Base-by-base conservation (phyloP, 2,329 filamentous ascomycete genomes). In the Niveomyces coronatus region DNA sequence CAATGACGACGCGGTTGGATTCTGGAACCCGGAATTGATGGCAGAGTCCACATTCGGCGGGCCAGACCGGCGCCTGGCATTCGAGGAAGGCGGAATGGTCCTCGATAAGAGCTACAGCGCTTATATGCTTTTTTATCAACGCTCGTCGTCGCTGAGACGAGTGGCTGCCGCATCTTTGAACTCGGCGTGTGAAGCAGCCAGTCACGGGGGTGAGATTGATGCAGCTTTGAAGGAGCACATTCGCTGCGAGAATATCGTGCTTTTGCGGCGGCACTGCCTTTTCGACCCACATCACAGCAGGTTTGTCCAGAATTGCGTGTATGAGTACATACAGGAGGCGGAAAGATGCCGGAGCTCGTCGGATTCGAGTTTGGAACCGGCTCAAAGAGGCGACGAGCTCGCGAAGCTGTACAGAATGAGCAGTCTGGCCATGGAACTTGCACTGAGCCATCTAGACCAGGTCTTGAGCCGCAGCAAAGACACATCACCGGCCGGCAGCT, bases 81-180 rank as follows among this genome's bases (percentile, higher is more conserved):
- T 67, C 50, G 62, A 71, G 43, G 52, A 49, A 35, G 59, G 64
- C 49, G 62, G 63, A 43, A 54, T 67, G 14, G 47, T 65, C 0
- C 76, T 71, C 46, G 74, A 79, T 49, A 89, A 88, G 58, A 72
- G 74, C 4, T 81, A 81, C 66, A 96, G 86, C 55, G 91, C 89
- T 10, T 98, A 98, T 58, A 96, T 98, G 85, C 71, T 98, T 8
- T 96, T 98, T 58, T 98, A 98, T 56, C 84, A 95, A 56, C 78
- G 91, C 34, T 74, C 79, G 4, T 79, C 79, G 0, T 74, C 76
- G 4, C 67, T 88, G 40, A 64, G 67, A 14, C 11, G 14, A n/a
- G 28, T 17, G 10, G 33, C 28, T 9, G 29, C 31, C 20, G 9
- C 20, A 28, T 9, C 18, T 17, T 15, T 13, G 14, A n/a, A 15